Percentiles rank a stretch among this genome's conserved stretches.
These are phyloP conservation scores for Coemansia sp. DNA, from an alignment of 192 early-diverging fungal genomes.

Conservation along the genomic window DNA sequence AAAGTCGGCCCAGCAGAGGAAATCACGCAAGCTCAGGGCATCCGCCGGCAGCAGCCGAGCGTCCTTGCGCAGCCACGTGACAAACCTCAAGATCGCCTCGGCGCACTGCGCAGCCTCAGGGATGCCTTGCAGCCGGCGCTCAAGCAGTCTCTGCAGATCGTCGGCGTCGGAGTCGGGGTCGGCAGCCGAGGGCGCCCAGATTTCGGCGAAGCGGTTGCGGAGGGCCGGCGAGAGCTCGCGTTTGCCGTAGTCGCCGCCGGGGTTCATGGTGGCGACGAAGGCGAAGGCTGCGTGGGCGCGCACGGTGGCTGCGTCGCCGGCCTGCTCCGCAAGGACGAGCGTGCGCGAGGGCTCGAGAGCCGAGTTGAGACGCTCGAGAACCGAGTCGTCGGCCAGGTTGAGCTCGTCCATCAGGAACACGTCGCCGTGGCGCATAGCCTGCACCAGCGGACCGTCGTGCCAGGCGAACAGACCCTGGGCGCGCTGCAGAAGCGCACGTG, in stretches of 20 bases:
- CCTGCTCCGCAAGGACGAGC: constrained; percentile 89
- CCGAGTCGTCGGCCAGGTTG: constrained; percentile 96
- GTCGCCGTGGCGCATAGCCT: constrained; percentile 82
- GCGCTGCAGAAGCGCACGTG: constrained; percentile 22
- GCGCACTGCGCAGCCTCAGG: constrained; percentile 48
- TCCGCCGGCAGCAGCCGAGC: constrained; percentile 17
- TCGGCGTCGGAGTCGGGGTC: constrained; percentile 65
- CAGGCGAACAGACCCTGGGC: constrained; percentile 83
- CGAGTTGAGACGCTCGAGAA: constrained; percentile 92
- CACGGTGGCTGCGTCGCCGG: constrained; percentile 62
- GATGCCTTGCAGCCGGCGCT: constrained; percentile 49
- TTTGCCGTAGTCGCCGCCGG: constrained; percentile 98
- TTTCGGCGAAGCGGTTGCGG: constrained; percentile 96
- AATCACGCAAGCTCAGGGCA: constrained; percentile 82
- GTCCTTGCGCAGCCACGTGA: constrained; percentile 63
- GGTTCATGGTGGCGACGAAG: constrained; percentile 99
- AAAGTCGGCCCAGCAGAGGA: constrained; percentile 91
- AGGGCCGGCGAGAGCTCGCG: constrained; percentile 97
- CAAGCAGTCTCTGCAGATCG: constrained; percentile 71
- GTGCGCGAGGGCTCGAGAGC: constrained; percentile 85
- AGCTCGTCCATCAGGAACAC: constrained; percentile 97
- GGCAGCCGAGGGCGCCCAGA: constrained; percentile 97
- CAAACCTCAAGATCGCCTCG: constrained; percentile 73
- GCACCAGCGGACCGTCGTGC: constrained; percentile 93
- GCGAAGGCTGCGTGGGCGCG: constrained; percentile 69